These are phyloP conservation scores for Sporothrix dimorphospora DNA, from an alignment of 2,329 filamentous ascomycete species.

Conservation along the genomic window DNA sequence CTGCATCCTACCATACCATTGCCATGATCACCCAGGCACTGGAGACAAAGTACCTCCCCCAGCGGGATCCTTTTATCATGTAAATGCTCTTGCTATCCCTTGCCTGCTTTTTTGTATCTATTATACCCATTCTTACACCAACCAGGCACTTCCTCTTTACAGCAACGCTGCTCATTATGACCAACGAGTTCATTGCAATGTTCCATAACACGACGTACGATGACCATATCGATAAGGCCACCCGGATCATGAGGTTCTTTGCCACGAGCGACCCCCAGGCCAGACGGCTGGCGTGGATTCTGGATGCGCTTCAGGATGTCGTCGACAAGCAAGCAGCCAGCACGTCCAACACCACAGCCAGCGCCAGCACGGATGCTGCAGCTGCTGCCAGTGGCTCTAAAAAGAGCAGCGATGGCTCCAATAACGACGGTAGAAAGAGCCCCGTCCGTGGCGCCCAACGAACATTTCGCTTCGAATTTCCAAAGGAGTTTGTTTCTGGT, in stretches of 20 bases:
- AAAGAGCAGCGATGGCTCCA: neutral
- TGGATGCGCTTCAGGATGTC: slow-evolving; percentile 52
- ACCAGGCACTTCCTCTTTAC: slow-evolving; percentile 60
- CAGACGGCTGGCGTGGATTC: slow-evolving; percentile 52
- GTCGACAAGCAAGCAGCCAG: slow-evolving; percentile 39
- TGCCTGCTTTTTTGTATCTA: too few relatives aligned
- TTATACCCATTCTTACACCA: too few relatives aligned
- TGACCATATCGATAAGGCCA: slow-evolving; percentile 47
- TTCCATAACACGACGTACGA: slow-evolving; percentile 50
- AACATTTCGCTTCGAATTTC: slow-evolving; percentile 33
- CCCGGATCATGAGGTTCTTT: slow-evolving; percentile 55
- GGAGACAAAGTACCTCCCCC: slow-evolving; percentile 51
- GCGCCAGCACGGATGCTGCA: neutral
- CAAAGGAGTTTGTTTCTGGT: slow-evolving; percentile 25
- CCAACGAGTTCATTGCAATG: slow-evolving; percentile 59
- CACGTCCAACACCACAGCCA: neutral
- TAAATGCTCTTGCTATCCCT: too few relatives aligned
- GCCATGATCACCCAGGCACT: slow-evolving; percentile 51
- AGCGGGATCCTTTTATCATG: slow-evolving; percentile 60
- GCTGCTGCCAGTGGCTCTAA: neutral
- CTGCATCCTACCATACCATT: slow-evolving; percentile 55
- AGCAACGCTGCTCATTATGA: slow-evolving; percentile 57
- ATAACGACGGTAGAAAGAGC: slow-evolving; percentile 29
- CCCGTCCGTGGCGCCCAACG: neutral
- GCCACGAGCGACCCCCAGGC: slow-evolving; percentile 54